A percentile compares a stretch with the other conserved stretches of the same genome.
These are phyloP conservation scores for Hirsutella thompsonii DNA, from an alignment of 2,329 filamentous ascomycete genomes.

Conservation along the genomic window DNA sequence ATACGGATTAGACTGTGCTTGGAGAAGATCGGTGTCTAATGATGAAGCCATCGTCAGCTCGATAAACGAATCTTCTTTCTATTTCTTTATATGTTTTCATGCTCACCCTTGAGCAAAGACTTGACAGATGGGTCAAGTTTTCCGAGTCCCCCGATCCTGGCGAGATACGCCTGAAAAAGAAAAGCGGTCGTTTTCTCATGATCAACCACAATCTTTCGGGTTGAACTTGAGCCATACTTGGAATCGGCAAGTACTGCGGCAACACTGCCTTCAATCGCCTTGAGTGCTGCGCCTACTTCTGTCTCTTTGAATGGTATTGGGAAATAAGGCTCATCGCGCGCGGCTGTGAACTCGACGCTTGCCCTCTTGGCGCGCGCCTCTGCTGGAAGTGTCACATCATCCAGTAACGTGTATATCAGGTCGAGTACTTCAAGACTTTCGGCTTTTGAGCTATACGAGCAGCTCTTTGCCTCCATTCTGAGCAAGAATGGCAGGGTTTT, in stretches of 20 bases:
- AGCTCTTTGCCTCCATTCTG: background rate
- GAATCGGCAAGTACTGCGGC: slow-evolving; percentile 18
- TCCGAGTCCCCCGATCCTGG: slow-evolving; percentile 22
- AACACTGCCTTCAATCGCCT: slow-evolving; percentile 25
- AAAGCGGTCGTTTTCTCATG: slow-evolving; percentile 28
- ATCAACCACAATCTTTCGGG: slow-evolving; percentile 15
- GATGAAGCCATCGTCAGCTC: background rate
- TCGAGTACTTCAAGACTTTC: slow-evolving; percentile 13
- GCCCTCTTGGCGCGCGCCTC: slow-evolving; percentile 11
- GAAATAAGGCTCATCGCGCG: slow-evolving; percentile 26
- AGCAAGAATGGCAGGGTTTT: background rate
- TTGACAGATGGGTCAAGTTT: slow-evolving; percentile 21
- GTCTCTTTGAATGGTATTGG: slow-evolving; percentile 35
- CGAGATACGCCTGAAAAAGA: slow-evolving; percentile 24
- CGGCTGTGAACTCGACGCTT: slow-evolving; percentile 19
- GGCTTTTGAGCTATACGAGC: slow-evolving; percentile 11
- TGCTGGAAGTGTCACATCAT: slow-evolving; percentile 15
- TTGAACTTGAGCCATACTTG: slow-evolving; percentile 5
- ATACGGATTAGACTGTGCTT: slow-evolving; percentile 59
- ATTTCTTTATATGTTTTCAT: no score
- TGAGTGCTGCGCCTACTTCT: slow-evolving; percentile 28
- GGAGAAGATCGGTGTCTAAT: slow-evolving; percentile 56
- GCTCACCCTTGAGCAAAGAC: slow-evolving; percentile 2
- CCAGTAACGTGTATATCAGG: slow-evolving; percentile 12
- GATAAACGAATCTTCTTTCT: no score